Base-by-base conservation (phyloP, 257 asterid genomes). In the Petrea volubilis region DNA sequence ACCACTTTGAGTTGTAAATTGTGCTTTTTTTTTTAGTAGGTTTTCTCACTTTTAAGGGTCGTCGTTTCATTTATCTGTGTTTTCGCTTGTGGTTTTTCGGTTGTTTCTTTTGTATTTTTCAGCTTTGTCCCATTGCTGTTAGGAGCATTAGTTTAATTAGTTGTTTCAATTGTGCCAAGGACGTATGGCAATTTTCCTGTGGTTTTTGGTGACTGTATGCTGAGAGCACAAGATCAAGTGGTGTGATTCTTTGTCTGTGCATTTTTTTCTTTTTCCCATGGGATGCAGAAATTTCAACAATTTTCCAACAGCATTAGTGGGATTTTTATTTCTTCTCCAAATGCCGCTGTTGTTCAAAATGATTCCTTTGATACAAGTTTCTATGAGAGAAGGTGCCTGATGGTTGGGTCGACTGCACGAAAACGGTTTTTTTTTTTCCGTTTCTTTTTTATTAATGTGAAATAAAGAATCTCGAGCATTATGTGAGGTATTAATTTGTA, bases 131-230 rank as follows among this genome's bases (percentile, higher is more conserved):
- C 17, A 52, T 60, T 4, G 36, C 21, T 3, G 43, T 28, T 59
- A 2, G 25, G 25, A 44, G 33, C n/a, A 11, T 25, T 43, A 23
- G 21, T 29, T 20, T 57, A 57, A 25, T 20, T n/a, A 24, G 13
- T 41, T n/a, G 66, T 40, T 57, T 2, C 3, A 9, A 38, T 69
- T 69, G 57, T 56, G 67, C 33, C n/a, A 34, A 60, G 34, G n/a
- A n/a, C 5, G 41, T 17, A 2, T 28, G 46, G 12, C 7, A 9
- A 58, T 31, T 33, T 33, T 46, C 57, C 70, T 64, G 59, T 38
- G 18, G 21, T 38, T 29, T n/a, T n/a, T 65, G 25, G 29, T 33
- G 44, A 67, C 44, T 29, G 6, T 40, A 5, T 34, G 40, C 8
- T 27, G 21, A n/a, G 38, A 18, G 20, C 10, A 6, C 24, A 18